A percentile compares a stretch with the other conserved stretches of the same genome.
Evolutionary conservation across 2,329 filamentous ascomycete genomes (phyloP).

Genomic region (Cordyceps militaris): DNA sequence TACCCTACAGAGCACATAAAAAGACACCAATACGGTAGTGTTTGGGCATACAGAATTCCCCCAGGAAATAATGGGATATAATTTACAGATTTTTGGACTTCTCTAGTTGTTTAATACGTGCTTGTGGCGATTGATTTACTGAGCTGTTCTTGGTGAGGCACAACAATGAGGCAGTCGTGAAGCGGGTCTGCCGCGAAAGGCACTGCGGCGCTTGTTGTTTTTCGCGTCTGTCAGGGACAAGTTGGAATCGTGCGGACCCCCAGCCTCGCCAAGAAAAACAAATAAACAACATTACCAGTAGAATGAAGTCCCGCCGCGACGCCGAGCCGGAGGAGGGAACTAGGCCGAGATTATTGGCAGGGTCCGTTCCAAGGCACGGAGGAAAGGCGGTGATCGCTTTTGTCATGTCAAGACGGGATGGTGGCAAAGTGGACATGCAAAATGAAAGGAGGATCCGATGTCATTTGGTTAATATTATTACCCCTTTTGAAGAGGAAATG

Average conservation of each 20-base stretch:
- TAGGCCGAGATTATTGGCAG: background rate
- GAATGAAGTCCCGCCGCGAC: background rate
- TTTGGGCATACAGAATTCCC: background rate
- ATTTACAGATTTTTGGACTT: too few species aligned
- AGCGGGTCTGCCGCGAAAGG: background rate
- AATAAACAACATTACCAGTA: background rate
- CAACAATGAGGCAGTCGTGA: background rate
- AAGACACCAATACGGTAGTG: background rate
- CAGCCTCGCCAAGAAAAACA: background rate
- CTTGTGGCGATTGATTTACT: too few species aligned
- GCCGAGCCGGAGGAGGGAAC: background rate
- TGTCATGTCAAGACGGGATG: too few species aligned
- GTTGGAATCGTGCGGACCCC: background rate
- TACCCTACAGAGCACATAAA: background rate
- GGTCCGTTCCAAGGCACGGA: background rate
- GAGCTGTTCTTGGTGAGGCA: too few species aligned
- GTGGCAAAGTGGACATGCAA: background rate
- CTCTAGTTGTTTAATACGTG: background rate
- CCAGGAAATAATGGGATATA: too few species aligned
- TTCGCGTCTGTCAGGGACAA: background rate
- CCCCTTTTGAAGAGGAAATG: background rate
- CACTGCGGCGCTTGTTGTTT: background rate
- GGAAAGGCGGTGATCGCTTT: background rate
- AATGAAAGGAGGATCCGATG: background rate
- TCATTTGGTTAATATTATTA: too few species aligned